Evolutionary conservation across 495 filamentous ascomycete species (phyloP), one percentile per base, ranked within the genome.

Genomic region (Hypoxylon intermedium): DNA sequence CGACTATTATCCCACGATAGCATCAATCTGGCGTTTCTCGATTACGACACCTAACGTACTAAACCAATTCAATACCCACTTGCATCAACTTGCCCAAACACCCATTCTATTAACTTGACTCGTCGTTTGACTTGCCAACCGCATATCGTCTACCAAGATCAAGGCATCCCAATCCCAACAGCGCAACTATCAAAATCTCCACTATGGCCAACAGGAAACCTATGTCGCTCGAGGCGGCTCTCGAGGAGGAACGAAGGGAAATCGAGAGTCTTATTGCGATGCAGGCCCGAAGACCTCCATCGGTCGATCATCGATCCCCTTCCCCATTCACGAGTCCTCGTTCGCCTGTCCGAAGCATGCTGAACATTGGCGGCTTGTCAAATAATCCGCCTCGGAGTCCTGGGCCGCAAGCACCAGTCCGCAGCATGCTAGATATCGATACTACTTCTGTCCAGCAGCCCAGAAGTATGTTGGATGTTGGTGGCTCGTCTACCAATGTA

Each of bases 191-290:
- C 0, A 15, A 23, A 33, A 13, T 12, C 37, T 48, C 12, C 50
- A 60, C 16, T 3, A 71, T 71, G 68, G 33, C 67, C 26, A 44
- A 45, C 18, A 71, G 54, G 53, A 68, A 68, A 21, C 68, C 69
- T 9, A 81, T 81, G 87, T 89, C 89, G 59, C 82, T 90, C 53
- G 87, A 90, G 76, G 78, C 84, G 18, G 83, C 85, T 47, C 77
- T 90, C 40, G 87, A 91, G 67, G 85, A 91, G 73, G 89, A 92
- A 76, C 80, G 86, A 40, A 79, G 79, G 53, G 89, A 89, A 74
- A 82, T 91, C 36, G 77, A 91, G 62, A 83, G 82, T 51, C 73
- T 89, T 38, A 73, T 91, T 15, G 83, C 59, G 41, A 53, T 74
- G 68, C 51, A 58, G 18, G 63, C 76, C 59, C 67, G 69, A 41